These are phyloP conservation scores for Porogramme epimiltina DNA, from an alignment of 1,284 basidiomycete genomes.

Conservation along the genomic window DNA sequence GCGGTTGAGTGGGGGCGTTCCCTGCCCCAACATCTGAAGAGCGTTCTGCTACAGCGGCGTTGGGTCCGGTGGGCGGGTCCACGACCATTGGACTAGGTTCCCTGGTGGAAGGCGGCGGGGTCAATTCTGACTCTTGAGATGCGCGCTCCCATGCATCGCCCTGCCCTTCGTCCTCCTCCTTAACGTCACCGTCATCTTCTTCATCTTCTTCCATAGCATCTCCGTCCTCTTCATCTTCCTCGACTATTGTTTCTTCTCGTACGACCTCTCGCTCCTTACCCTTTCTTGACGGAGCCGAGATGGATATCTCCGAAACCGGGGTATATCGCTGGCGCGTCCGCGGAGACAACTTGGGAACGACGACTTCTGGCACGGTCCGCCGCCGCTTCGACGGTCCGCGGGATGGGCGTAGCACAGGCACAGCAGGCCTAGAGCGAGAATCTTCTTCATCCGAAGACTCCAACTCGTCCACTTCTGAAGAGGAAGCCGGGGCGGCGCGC, in stretches of 20 bases:
- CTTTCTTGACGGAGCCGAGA: not conserved
- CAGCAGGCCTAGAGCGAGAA: no score
- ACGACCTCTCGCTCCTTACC: not conserved
- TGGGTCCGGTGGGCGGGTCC: not conserved
- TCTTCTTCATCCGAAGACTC: no score
- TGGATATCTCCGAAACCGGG: not conserved
- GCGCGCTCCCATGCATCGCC: not conserved
- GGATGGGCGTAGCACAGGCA: no score
- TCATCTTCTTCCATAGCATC: not conserved
- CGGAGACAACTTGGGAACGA: not conserved
- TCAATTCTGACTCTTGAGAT: not conserved
- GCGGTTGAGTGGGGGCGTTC: not conserved
- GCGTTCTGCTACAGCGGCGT: not conserved
- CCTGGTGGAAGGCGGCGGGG: not conserved
- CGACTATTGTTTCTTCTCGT: not conserved
- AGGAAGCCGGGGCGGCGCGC: no score
- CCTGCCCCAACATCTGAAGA: not conserved
- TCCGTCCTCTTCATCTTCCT: not conserved
- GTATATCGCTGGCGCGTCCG: not conserved
- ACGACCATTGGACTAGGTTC: slow-evolving; percentile 1
- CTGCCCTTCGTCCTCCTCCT: not conserved
- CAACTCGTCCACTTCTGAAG: no score
- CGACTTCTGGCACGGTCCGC: no score
- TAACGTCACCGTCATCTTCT: not conserved
- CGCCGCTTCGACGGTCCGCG: no score